Base-by-base conservation (phyloP, 768 basidiomycete genomes). In the Termitomyces sp. region DNA sequence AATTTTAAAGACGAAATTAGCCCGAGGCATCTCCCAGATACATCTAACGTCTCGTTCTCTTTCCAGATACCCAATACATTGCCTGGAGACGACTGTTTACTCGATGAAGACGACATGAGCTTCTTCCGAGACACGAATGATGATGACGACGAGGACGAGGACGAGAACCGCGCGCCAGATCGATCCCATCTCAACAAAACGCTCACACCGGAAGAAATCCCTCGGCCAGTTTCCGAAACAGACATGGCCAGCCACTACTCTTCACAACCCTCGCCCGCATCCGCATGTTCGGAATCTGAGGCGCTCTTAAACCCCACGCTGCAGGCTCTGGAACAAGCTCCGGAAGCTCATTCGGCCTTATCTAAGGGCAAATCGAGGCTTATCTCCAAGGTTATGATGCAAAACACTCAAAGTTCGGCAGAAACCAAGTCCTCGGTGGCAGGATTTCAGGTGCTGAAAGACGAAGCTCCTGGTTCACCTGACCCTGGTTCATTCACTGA, bases 21-120 rank as follows among this genome's bases (percentile, higher is more conserved):
- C 55, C 67, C 78, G 47, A 74, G 79, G 63, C 79, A 83, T 66
- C 63, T 84, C 27, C 83, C 83, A 40, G 82, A 85, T 59, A 64
- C 76, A 50, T 80, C 79, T 25, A 75, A 79, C 59, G 62, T 68
- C n/a, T 80, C 78, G 35, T 77, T 75, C 59, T 82, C 81, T 1
- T 81, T 83, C 65, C 79, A 83, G 65, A 80, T 85, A 35, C 83
- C 85, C 3, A 56, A 54, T 35, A 68, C 70, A 8, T 63, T 69
- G 6, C 70, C 69, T 39, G 65, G 67, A 7, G 78, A 75, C 16
- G 80, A 82, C 60, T 76, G 84, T 61, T 76, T 86, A 27, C 76
- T 87, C 3, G 68, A 68, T 8, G 72, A 75, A 44, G 79, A 84
- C 55, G 73, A 75, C 57, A 64, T 70, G 60, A 74, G 77, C 68